These are phyloP conservation scores for Verticillium albo-atrum DNA, from an alignment of 2,329 filamentous ascomycete species.

Conservation along the genomic window DNA sequence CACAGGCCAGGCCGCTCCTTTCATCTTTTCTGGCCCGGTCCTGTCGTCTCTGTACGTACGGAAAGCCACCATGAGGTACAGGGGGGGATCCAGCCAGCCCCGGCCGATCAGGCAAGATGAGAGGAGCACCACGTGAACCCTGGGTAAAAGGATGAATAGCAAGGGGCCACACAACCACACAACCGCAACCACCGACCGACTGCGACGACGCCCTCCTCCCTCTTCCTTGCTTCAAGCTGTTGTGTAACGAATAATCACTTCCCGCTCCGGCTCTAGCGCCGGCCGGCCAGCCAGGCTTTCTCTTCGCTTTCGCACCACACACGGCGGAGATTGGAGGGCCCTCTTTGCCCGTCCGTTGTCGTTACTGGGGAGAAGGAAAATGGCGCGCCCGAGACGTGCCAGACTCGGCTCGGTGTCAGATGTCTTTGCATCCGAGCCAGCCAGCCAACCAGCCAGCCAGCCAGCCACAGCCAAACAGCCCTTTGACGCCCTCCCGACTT, in stretches of 20 bases:
- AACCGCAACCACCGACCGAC: background rate
- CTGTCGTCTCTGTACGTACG: background rate
- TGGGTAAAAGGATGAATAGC: constrained; percentile 3
- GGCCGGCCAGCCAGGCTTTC: background rate
- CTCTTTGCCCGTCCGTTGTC: background rate
- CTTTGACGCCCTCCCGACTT: background rate
- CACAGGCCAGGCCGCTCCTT: background rate
- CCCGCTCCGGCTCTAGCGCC: background rate
- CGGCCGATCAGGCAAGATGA: background rate
- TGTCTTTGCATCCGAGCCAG: background rate
- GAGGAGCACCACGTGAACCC: background rate
- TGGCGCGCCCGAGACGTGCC: background rate
- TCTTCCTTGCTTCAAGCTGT: background rate
- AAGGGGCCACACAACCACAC: background rate
- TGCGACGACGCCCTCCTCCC: background rate
- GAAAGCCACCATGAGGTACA: background rate
- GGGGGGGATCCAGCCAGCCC: background rate
- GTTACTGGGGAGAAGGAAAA: background rate
- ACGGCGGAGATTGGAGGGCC: background rate
- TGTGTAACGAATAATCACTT: background rate
- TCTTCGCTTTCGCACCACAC: background rate
- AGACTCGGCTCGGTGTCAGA: background rate
- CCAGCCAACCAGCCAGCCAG: background rate
- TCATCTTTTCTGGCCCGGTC: background rate
- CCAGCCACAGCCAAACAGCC: too few species aligned